Evolutionary conservation across 1,139 yeast genomes (phyloP).

Genomic region (Hemisphaericaspora xylanilytica): DNA sequence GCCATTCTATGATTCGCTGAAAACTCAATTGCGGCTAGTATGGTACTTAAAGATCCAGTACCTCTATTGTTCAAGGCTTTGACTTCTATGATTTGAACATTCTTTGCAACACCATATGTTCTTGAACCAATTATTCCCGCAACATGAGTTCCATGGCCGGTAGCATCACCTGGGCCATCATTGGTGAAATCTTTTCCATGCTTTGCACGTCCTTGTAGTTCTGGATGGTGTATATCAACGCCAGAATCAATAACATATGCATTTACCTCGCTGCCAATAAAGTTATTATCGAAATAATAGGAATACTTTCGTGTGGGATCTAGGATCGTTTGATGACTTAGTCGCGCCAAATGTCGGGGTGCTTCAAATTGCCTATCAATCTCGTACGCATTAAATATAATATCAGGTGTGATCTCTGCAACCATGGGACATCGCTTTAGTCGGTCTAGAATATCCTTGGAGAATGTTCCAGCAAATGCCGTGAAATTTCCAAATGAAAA

Average conservation of each 20-base stretch:
- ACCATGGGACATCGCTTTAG: conserved; percentile 50
- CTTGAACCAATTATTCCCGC: conserved; percentile 82
- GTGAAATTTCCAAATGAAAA: conserved; percentile 61
- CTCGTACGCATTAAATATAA: conserved; percentile 47
- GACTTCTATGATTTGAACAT: conserved; percentile 62
- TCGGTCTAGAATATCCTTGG: conserved; percentile 45
- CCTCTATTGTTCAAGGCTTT: conserved; percentile 67
- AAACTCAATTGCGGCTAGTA: conserved; percentile 69
- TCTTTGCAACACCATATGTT: conserved; percentile 78
- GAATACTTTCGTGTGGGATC: conserved; percentile 17
- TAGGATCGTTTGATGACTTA: conserved; percentile 51
- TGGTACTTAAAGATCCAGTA: conserved; percentile 64
- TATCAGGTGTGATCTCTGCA: conserved; percentile 60
- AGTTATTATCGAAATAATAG: conserved; percentile 27
- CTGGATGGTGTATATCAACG: conserved; percentile 53
- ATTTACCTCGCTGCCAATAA: conserved; percentile 46
- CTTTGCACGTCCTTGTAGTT: conserved; percentile 62
- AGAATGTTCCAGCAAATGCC: conserved; percentile 62
- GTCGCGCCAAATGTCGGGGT: conserved; percentile 67
- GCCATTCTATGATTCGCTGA: conserved; percentile 57
- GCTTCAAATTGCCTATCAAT: conserved; percentile 42
- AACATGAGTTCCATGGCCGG: conserved; percentile 86
- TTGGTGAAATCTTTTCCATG: conserved; percentile 59
- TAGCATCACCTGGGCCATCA: conserved; percentile 60
- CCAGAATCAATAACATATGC: conserved; percentile 88